Conservation (phyloP, 1,284 basidiomycete genomes). For the Heterobasidion parviporum region DNA sequence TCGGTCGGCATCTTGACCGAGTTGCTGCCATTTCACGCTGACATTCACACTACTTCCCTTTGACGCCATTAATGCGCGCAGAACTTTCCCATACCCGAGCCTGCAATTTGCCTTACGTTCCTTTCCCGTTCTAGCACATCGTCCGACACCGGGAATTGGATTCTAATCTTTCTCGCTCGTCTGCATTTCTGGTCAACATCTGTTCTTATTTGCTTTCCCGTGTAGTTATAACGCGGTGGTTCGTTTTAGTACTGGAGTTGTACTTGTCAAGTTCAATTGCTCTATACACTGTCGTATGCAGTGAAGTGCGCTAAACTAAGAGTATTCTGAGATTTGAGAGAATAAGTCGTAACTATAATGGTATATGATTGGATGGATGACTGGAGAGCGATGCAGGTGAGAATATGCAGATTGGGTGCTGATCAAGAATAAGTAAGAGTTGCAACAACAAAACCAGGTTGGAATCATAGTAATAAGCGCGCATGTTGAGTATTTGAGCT, state of each 20-base stretch:
- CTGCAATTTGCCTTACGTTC: background rate
- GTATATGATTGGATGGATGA: too few relatives aligned
- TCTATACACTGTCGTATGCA: too few relatives aligned
- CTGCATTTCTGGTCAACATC: background rate
- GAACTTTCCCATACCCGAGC: background rate
- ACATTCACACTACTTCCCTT: background rate
- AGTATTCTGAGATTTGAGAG: too few relatives aligned
- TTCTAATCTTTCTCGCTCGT: background rate
- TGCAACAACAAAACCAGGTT: too few relatives aligned
- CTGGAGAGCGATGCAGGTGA: too few relatives aligned
- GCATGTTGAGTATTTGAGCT: too few relatives aligned
- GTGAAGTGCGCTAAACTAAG: too few relatives aligned
- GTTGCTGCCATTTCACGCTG: constrained; percentile 1
- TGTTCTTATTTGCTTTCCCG: background rate
- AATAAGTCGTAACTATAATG: too few relatives aligned
- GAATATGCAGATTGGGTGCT: too few relatives aligned
- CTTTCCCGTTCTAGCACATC: background rate
- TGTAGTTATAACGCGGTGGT: background rate
- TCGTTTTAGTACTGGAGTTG: background rate
- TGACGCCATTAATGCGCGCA: background rate
- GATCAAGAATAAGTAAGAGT: too few relatives aligned
- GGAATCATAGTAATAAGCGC: too few relatives aligned
- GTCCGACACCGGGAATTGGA: background rate
- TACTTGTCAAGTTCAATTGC: background rate
- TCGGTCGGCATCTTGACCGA: constrained; percentile 1